A percentile compares a stretch with the other conserved stretches of the same genome.
Evolutionary conservation across 345 rosid species (phyloP).

Genomic region (Nephelium lappaceum): DNA sequence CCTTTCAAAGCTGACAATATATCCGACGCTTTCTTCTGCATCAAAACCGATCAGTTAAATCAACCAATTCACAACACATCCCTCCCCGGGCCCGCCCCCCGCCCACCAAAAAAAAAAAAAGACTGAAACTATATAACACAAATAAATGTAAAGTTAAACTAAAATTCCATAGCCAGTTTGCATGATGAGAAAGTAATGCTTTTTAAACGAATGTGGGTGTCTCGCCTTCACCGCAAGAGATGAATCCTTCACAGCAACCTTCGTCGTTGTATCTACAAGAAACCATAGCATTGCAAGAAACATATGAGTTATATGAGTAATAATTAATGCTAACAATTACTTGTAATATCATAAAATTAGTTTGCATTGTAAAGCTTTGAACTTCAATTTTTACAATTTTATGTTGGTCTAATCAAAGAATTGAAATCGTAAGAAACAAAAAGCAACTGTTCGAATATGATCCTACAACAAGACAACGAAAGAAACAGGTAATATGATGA

Average conservation of each 20-base stretch:
- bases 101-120: too few relatives aligned
- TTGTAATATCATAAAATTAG: neutral
- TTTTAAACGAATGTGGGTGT: neutral
- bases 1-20: slow-evolving; percentile 65
- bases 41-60: slow-evolving; percentile 34
- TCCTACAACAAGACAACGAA: neutral
- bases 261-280: slow-evolving; percentile 16
- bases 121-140: too few relatives aligned
- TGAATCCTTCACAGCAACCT: slow-evolving; percentile 36
- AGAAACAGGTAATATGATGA: too few relatives aligned
- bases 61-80: slow-evolving; percentile 20
- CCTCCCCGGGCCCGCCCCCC: too few relatives aligned
- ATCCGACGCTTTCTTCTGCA: slow-evolving; percentile 73
- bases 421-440: neutral
- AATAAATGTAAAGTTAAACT: neutral
- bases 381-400: neutral
- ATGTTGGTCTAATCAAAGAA: neutral
- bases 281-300: neutral
- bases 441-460: neutral
- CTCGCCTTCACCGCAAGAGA: slow-evolving; percentile 49
- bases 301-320: too few relatives aligned
- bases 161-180: neutral
- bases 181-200: neutral
- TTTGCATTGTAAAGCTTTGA: neutral
- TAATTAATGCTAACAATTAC: neutral